These are phyloP conservation scores for Hagleromyces aurorensis DNA, from an alignment of 805 yeast genomes.

Conservation along the genomic window DNA sequence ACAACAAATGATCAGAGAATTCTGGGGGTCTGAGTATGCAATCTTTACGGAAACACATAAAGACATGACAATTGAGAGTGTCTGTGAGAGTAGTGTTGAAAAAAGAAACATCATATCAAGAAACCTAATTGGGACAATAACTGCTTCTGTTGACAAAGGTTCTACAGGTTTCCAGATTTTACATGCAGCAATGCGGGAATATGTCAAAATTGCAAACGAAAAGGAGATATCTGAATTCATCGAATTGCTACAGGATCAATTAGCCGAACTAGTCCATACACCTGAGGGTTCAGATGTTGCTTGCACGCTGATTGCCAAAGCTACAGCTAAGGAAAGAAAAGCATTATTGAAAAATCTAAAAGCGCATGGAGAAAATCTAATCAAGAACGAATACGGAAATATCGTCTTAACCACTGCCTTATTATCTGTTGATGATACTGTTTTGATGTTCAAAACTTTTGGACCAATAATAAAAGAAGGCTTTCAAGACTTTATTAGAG, in stretches of 20 bases:
- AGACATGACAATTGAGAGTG: constrained; percentile 55
- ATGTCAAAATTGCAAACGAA: constrained; percentile 56
- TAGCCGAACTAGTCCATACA: constrained; percentile 93
- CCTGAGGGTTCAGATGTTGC: constrained; percentile 93
- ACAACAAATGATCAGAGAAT: constrained; percentile 87
- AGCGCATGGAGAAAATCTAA: constrained; percentile 65
- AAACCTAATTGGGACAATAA: constrained; percentile 74
- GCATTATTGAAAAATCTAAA: constrained; percentile 61
- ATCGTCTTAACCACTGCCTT: constrained; percentile 68
- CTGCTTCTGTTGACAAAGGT: constrained; percentile 89
- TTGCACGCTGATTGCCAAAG: constrained; percentile 64
- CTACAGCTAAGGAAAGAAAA: constrained; percentile 91
- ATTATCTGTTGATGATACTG: constrained; percentile 91
- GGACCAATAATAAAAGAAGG: constrained; percentile 40
- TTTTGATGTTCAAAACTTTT: constrained; percentile 67
- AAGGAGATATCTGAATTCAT: constrained; percentile 72
- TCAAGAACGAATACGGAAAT: constrained; percentile 82
- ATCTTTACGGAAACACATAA: constrained; percentile 72
- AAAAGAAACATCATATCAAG: constrained; percentile 66
- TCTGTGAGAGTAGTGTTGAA: constrained; percentile 60
- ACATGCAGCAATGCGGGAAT: constrained; percentile 94
- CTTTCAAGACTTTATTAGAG: constrained; percentile 48
- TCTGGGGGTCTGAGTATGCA: constrained; percentile 95
- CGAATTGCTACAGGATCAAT: constrained; percentile 75
- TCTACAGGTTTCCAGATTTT: constrained; percentile 92